A percentile compares a stretch with the other conserved stretches of the same genome.
These are phyloP conservation scores for Coffea eugenioides DNA, from an alignment of 257 asterid genomes.

Conservation along the genomic window DNA sequence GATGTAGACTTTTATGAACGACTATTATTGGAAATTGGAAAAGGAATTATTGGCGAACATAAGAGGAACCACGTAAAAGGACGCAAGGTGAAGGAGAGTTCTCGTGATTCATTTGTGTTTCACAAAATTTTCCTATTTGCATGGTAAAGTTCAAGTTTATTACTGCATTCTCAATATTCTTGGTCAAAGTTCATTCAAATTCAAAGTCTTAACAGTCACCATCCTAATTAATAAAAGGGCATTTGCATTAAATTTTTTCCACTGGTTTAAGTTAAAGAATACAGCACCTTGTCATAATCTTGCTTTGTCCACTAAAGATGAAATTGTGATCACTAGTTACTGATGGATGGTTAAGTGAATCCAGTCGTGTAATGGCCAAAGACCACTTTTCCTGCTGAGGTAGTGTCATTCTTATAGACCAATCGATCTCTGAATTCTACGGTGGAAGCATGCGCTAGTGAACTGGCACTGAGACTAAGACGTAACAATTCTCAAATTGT, in stretches of 20 bases:
- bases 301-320: slow-evolving; percentile 5
- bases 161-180: background rate
- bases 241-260: slow-evolving; percentile 7
- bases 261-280: background rate
- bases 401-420: background rate
- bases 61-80: background rate
- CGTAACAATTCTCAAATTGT: background rate
- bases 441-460: background rate
- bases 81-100: slow-evolving; percentile 2
- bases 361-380: slow-evolving; percentile 9
- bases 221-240: background rate
- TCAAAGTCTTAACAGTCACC: slow-evolving; percentile 4
- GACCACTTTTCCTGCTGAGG: background rate
- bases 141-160: background rate
- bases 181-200: slow-evolving; percentile 17
- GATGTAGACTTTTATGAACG: background rate
- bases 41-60: background rate
- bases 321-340: background rate
- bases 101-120: background rate
- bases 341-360: slow-evolving; percentile 13
- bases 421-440: background rate
- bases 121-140: background rate
- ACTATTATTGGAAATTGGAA: background rate
- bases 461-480: background rate
- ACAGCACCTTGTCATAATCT: background rate